A percentile compares a stretch with the other conserved stretches of the same genome.
These are phyloP conservation scores for Lipomyces chichibuensis DNA, from an alignment of 805 yeast species.

Conservation along the genomic window DNA sequence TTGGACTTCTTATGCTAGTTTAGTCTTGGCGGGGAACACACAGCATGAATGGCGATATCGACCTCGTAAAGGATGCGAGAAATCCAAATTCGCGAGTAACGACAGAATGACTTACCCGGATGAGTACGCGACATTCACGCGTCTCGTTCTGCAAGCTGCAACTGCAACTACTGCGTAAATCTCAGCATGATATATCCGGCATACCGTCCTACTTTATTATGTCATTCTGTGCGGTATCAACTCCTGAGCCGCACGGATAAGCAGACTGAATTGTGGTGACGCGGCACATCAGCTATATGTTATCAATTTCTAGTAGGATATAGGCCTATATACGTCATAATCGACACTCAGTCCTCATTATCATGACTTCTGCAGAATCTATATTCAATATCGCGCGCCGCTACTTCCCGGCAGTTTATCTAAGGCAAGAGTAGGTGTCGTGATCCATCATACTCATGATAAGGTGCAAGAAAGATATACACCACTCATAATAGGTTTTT, in stretches of 20 bases:
- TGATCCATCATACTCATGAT: constrained; percentile 6
- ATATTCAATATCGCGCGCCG: constrained; percentile 11
- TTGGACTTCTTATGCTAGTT: too few relatives aligned
- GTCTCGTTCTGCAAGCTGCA: neutral
- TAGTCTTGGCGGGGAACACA: too few relatives aligned
- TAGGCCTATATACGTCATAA: too few relatives aligned
- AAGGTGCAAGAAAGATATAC: constrained; percentile 17
- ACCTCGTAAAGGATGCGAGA: too few relatives aligned
- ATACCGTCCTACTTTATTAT: too few relatives aligned
- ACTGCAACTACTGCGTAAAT: neutral
- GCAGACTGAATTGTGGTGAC: too few relatives aligned
- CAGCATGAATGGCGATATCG: too few relatives aligned
- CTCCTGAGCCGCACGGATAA: too few relatives aligned
- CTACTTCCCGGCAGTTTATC: constrained; percentile 14
- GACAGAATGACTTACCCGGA: neutral
- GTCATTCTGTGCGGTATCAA: too few relatives aligned
- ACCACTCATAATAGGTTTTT: constrained; percentile 9
- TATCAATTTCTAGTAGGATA: too few relatives aligned
- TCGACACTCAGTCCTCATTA: too few relatives aligned
- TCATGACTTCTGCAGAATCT: constrained; percentile 3
- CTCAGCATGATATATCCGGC: neutral
- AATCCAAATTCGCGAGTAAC: neutral
- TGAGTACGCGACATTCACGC: neutral
- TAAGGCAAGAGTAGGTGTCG: constrained; percentile 6
- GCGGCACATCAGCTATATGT: neutral